Conservation (phyloP, 225 moss, liverwort and hornwort genomes). For the Straminergon stramineum region DNA sequence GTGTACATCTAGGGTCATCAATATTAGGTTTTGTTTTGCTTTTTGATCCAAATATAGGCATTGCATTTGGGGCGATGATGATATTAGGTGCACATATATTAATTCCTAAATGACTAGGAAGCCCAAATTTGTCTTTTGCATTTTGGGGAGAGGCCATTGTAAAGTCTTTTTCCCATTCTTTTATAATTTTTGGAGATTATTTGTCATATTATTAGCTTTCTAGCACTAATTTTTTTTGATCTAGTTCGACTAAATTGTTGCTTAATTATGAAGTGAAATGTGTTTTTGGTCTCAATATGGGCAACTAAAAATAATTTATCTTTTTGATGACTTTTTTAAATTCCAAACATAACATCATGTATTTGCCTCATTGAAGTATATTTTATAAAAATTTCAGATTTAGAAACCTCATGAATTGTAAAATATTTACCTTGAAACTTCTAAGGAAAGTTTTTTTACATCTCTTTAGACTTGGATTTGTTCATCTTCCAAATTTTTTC, state of each 20-base stretch:
- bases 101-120: too few species aligned
- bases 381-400: rapidly evolving
- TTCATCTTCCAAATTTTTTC: neutral
- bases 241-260: rapidly evolving
- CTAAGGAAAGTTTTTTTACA: neutral
- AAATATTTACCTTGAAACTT: neutral
- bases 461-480: neutral
- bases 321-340: neutral
- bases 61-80: rapidly evolving
- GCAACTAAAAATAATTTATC: neutral
- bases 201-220: neutral
- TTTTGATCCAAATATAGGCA: too few species aligned
- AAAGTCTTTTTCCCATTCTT: neutral
- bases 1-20: neutral
- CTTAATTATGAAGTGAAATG: neutral
- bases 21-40: neutral
- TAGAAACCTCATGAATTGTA: rapidly evolving
- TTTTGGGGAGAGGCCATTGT: rapidly evolving
- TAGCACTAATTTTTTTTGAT: too few species aligned
- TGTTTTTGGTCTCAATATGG: neutral
- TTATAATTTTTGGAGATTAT: neutral
- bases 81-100: neutral
- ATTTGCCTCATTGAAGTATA: neutral
- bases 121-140: too few species aligned
- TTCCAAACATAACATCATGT: neutral